Conservation (phyloP, 1,139 yeast genomes). For the Wickerhamomyces sp. region DNA sequence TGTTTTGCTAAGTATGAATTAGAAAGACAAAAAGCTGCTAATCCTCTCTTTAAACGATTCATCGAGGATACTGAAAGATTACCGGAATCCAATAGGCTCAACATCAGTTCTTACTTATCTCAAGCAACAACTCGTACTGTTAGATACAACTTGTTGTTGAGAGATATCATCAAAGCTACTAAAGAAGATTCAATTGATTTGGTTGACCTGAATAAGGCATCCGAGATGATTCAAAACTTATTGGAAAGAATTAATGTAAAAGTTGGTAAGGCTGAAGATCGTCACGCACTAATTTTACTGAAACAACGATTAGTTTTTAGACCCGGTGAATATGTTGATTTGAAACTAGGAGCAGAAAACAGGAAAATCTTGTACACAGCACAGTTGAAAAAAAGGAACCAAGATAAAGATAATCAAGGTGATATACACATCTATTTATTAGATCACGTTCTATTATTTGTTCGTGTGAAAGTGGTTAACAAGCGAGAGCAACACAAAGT, state of each 20-base stretch:
- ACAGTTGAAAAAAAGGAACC: slow-evolving; percentile 68
- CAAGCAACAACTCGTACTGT: slow-evolving; percentile 97
- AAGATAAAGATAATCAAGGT: slow-evolving; percentile 70
- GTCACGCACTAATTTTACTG: slow-evolving; percentile 83
- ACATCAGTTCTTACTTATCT: slow-evolving; percentile 86
- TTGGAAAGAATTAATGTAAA: slow-evolving; percentile 81
- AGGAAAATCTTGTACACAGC: slow-evolving; percentile 78
- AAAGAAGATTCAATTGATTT: slow-evolving; percentile 59
- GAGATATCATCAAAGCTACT: slow-evolving; percentile 80
- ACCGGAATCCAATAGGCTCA: slow-evolving; percentile 82
- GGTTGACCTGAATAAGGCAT: slow-evolving; percentile 66
- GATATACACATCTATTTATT: slow-evolving; percentile 75
- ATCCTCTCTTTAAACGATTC: slow-evolving; percentile 85
- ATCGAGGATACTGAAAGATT: slow-evolving; percentile 87
- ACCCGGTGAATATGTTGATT: slow-evolving; percentile 83
- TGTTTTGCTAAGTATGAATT: slow-evolving; percentile 94
- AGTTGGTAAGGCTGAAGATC: slow-evolving; percentile 91
- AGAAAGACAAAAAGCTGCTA: slow-evolving; percentile 89
- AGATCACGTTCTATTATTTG: slow-evolving; percentile 84
- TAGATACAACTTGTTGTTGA: slow-evolving; percentile 79
- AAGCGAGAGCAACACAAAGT: slow-evolving; percentile 91
- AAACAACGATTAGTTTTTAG: slow-evolving; percentile 70
- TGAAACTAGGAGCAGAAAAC: slow-evolving; percentile 78
- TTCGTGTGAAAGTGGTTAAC: slow-evolving; percentile 80
- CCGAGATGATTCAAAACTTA: slow-evolving; percentile 70